These are phyloP conservation scores for Scortechinia acanthostroma DNA, from an alignment of 2,329 filamentous ascomycete species.

Conservation along the genomic window DNA sequence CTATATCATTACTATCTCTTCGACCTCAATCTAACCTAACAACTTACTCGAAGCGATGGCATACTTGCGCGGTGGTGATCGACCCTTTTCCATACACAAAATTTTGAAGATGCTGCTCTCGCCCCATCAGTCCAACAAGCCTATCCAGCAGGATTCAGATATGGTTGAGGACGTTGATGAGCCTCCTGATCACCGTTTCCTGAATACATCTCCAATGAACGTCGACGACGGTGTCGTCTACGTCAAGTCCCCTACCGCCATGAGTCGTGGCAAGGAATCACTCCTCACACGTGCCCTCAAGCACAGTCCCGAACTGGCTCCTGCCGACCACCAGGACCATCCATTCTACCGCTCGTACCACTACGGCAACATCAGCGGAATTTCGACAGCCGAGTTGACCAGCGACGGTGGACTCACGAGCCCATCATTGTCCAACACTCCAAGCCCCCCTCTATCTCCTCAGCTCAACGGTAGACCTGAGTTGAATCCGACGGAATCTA, in stretches of 20 bases:
- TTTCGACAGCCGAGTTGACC: conserved; percentile 85
- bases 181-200: conserved; percentile 60
- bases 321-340: conserved; percentile 24
- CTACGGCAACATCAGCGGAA: conserved; percentile 72
- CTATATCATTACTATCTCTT: not conserved
- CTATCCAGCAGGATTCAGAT: conserved; percentile 48
- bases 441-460: conserved; percentile 73
- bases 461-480: conserved; percentile 18
- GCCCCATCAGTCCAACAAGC: conserved; percentile 33
- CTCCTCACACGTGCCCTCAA: conserved; percentile 80
- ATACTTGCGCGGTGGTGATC: not conserved
- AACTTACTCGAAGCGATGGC: not conserved
- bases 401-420: conserved; percentile 89
- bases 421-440: conserved; percentile 78
- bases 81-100: not conserved
- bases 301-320: conserved; percentile 53
- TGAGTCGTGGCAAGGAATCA: too few relatives aligned
- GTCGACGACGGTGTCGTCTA: conserved; percentile 15
- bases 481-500: not conserved
- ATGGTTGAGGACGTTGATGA: conserved; percentile 74
- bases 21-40: too few relatives aligned
- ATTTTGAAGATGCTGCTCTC: conserved; percentile 22
- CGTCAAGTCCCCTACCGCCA: conserved; percentile 38
- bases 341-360: conserved; percentile 48
- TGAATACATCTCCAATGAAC: conserved; percentile 11